Evolutionary conservation across 768 basidiomycete species (phyloP), one percentile per base, ranked within the genome.

Genomic region (Lentinula boryana): DNA sequence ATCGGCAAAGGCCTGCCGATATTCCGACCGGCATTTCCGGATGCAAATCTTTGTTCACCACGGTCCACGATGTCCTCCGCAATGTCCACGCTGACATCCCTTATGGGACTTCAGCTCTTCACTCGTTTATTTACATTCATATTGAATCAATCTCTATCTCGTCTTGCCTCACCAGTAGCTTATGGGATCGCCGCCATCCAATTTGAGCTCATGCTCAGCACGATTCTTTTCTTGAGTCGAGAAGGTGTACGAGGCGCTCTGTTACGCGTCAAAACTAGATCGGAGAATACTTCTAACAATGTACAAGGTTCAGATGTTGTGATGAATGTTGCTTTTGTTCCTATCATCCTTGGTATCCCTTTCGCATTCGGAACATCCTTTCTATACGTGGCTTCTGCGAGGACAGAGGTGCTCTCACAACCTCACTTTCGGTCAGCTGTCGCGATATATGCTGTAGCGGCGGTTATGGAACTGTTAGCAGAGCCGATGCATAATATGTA

Each of bases 131-230:
- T 95, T 68, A 98, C 97, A 0, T 99, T 97, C 71, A 69, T 79
- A 4, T 80, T 99, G 27, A 98, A 98, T 73, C 95, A 97, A 72
- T 83, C 84, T 0, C 80, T 98, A 12, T 78, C 98, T 43, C 86
- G 93, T 0, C 78, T 95, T 32, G 87, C 89, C 2, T 87, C 93
- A 0, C 95, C 95, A 0, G 83, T 84, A 36, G 89, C 88, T 13
- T 95, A 93, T 69, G 89, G 96, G 9, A 94, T 91, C 0, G 94
- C 93, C 15, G 85, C 93, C 0, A 90, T 99, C 63, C 95, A 97
- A 67, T 94, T 98, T 72, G 97, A 98, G 70, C 83, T 98, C 31
- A 69, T 98, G 27, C 81, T 91, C 50, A 91, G 88, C 65, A 94
- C 94, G 10, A 91, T 95, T 67, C 78, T 98, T 48, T 98, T 98